These are phyloP conservation scores for Moesziomyces sp. DNA, from an alignment of 1,284 basidiomycete genomes.

Conservation along the genomic window DNA sequence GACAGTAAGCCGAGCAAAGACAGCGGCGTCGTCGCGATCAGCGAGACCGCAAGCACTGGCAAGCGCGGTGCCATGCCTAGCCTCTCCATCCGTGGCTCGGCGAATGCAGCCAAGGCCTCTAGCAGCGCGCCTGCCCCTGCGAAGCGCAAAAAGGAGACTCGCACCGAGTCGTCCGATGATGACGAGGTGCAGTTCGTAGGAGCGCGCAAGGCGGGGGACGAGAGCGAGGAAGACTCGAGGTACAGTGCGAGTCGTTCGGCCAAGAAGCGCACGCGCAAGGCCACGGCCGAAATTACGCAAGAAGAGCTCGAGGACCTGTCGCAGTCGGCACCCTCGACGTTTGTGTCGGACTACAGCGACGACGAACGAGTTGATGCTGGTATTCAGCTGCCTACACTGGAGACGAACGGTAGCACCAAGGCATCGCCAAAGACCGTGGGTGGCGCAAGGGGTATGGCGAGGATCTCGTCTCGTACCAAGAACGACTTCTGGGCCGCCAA, in stretches of 20 bases:
- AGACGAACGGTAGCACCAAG: slow-evolving; percentile 15
- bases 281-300: slow-evolving; percentile 25
- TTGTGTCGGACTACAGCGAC: slow-evolving; percentile 40
- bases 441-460: slow-evolving; percentile 13
- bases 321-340: slow-evolving; percentile 41
- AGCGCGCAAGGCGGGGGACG: neutral
- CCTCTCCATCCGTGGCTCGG: slow-evolving; percentile 34
- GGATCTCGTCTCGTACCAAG: slow-evolving; percentile 45
- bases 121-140: neutral
- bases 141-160: neutral
- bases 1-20: slow-evolving; percentile 15
- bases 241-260: slow-evolving; percentile 33
- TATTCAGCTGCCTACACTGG: slow-evolving; percentile 35
- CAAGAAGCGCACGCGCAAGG: slow-evolving; percentile 17
- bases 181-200: neutral
- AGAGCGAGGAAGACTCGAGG: slow-evolving; percentile 37
- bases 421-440: slow-evolving; percentile 18
- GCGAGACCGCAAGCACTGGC: slow-evolving; percentile 7
- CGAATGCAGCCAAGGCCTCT: slow-evolving; percentile 10
- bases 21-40: slow-evolving; percentile 38
- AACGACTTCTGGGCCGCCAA: slow-evolving; percentile 45
- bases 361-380: slow-evolving; percentile 27
- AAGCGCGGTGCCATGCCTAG: slow-evolving; percentile 21
- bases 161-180: neutral
- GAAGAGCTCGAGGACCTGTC: slow-evolving; percentile 44